phyloP scores from a whole-genome alignment of 2,329 filamentous ascomycete genomes.

The Ceratocystis eucalypticola region DNA sequence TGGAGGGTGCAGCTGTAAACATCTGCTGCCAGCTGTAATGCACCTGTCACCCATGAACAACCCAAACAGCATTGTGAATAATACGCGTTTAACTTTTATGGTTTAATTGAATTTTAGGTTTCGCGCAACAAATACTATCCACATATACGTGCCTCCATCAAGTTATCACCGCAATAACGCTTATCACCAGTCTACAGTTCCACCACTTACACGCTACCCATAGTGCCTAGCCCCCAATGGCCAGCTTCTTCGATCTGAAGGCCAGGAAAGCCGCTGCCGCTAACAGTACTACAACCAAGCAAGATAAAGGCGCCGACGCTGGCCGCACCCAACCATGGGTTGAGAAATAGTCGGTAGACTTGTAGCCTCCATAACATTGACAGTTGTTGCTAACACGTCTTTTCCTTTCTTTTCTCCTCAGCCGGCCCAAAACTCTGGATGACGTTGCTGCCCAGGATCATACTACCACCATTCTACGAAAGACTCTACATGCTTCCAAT shows the following conservation, averaged over 20 bases:
- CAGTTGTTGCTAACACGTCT: conserved; percentile 18
- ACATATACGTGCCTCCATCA: neutral
- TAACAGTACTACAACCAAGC: conserved; percentile 49
- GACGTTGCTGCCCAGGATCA: conserved; percentile 98
- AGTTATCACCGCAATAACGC: neutral
- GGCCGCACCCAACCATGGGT: conserved; percentile 81
- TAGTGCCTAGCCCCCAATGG: conserved; percentile 39
- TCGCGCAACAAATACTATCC: neutral
- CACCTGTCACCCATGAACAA: too few relatives aligned
- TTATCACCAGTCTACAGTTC: too few relatives aligned
- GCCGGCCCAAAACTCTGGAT: conserved; percentile 80
- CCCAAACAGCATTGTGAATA: too few relatives aligned
- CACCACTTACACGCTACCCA: neutral
- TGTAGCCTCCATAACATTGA: neutral
- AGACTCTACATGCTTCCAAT: conserved; percentile 89
- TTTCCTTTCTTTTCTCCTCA: conserved; percentile 27
- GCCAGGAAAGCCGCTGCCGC: conserved; percentile 69
- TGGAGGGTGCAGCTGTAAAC: neutral
- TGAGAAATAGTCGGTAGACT: conserved; percentile 73
- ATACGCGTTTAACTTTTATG: conserved; percentile 12
- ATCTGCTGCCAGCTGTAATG: neutral
- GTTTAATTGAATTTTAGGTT: conserved; percentile 18
- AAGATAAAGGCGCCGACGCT: conserved; percentile 44
- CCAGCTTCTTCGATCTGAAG: conserved; percentile 91
- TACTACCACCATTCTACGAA: conserved; percentile 80